phyloP scores from a whole-genome alignment of 2,329 filamentous ascomycete genomes.

The Exophiala sp. region DNA sequence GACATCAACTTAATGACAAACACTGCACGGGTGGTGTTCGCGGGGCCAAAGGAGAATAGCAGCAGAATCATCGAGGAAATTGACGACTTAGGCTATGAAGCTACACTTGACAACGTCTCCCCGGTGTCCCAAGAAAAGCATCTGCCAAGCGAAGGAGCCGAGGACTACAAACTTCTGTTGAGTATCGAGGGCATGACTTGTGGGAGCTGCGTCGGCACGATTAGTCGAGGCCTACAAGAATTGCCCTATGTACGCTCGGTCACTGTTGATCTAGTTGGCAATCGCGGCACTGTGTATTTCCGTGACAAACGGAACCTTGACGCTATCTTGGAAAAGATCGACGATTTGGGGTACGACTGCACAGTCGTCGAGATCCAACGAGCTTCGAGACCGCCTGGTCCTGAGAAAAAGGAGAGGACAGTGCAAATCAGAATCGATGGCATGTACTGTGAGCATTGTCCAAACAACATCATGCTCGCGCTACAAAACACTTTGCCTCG shows the following conservation, averaged over 20 bases:
- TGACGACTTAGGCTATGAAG: constrained; percentile 47
- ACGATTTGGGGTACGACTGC: constrained; percentile 62
- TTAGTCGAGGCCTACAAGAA: constrained; percentile 44
- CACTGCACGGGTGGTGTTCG: constrained; percentile 57
- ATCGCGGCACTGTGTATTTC: constrained; percentile 47
- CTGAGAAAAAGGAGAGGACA: constrained; percentile 38
- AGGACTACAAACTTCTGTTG: constrained; percentile 40
- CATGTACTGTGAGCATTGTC: constrained; percentile 69
- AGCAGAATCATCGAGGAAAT: constrained; percentile 45
- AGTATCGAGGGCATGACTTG: constrained; percentile 55
- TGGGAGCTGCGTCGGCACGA: constrained; percentile 48
- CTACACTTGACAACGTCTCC: constrained; percentile 36
- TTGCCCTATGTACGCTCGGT: constrained; percentile 43
- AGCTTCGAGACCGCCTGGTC: constrained; percentile 28
- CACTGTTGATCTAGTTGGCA: constrained; percentile 48
- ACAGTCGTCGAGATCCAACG: constrained; percentile 48
- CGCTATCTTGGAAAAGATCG: constrained; percentile 46
- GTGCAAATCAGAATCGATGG: constrained; percentile 63
- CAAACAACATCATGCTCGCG: constrained; percentile 40
- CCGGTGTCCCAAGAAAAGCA: neutral
- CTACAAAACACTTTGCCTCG: constrained; percentile 22
- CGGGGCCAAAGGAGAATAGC: constrained; percentile 43
- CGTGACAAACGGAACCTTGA: constrained; percentile 42
- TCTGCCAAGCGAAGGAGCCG: constrained; percentile 7
- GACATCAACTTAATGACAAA: constrained; percentile 62